phyloP scores from a whole-genome alignment of 164 flowering plant genomes.

The Umbellularia californica region DNA sequence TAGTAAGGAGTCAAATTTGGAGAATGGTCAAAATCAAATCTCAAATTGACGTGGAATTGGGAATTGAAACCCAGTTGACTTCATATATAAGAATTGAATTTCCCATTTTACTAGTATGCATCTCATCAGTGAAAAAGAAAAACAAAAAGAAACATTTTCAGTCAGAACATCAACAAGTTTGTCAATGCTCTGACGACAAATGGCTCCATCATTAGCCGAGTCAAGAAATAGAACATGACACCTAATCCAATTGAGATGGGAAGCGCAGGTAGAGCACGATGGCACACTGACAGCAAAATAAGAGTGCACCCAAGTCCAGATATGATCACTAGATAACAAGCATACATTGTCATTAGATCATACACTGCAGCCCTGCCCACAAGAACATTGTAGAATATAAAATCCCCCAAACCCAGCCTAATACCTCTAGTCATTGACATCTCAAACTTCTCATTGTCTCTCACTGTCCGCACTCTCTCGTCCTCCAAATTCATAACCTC shows the following conservation, averaged over 20 bases:
- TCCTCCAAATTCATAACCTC: slow-evolving; percentile 21
- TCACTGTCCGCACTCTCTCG: background rate
- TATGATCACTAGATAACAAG: slow-evolving; percentile 92
- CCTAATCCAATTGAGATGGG: slow-evolving; percentile 86
- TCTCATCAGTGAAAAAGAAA: background rate
- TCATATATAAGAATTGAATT: background rate
- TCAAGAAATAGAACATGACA: slow-evolving; percentile 78
- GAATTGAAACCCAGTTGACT: too few species aligned
- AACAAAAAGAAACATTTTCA: background rate
- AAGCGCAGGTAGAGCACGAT: slow-evolving; percentile 81
- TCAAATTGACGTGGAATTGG: too few species aligned
- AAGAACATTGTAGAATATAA: slow-evolving; percentile 85
- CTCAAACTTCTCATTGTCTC: background rate
- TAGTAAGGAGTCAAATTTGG: too few species aligned
- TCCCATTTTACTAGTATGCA: background rate
- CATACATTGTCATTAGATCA: slow-evolving; percentile 96
- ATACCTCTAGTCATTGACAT: slow-evolving; percentile 41
- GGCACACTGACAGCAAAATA: slow-evolving; percentile 71
- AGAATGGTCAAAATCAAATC: too few species aligned
- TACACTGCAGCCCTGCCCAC: slow-evolving; percentile 99
- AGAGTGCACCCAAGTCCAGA: slow-evolving; percentile 93
- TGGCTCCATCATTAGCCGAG: slow-evolving; percentile 87
- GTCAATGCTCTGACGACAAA: slow-evolving; percentile 80
- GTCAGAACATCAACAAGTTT: slow-evolving; percentile 76
- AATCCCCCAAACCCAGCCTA: slow-evolving; percentile 92